These are phyloP conservation scores for Fulvia fulva DNA, from an alignment of 2,329 filamentous ascomycete species.

Conservation along the genomic window DNA sequence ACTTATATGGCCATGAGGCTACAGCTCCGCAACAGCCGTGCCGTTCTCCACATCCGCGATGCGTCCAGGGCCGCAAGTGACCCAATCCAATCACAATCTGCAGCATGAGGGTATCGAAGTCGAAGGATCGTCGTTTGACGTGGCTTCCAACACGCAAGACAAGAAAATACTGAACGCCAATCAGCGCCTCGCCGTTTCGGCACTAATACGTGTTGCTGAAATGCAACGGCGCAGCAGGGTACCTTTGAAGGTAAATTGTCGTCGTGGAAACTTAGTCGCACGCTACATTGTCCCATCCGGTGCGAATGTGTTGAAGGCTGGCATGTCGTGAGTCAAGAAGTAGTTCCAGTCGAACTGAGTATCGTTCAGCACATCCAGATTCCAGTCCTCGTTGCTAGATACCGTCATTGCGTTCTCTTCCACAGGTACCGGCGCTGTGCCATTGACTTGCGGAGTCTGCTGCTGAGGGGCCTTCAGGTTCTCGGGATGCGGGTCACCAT, in stretches of 20 bases:
- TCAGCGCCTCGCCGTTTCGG: background rate
- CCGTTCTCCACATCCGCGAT: background rate
- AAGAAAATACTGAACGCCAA: background rate
- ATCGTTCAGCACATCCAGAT: conserved; percentile 31
- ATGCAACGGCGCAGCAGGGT: too few species aligned
- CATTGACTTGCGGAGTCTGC: conserved; percentile 9
- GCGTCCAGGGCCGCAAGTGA: background rate
- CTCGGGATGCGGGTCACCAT: conserved; percentile 22
- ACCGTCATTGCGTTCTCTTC: conserved; percentile 21
- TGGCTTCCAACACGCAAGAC: too few species aligned
- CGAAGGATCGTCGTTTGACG: too few species aligned
- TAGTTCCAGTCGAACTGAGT: conserved; percentile 34
- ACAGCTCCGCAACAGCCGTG: background rate
- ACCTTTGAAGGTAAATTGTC: too few species aligned
- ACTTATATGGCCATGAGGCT: background rate
- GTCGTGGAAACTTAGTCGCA: too few species aligned
- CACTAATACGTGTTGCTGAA: too few species aligned
- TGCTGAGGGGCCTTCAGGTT: conserved; percentile 8
- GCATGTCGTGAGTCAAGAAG: conserved; percentile 31
- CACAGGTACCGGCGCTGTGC: conserved; percentile 3
- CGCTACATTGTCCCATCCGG: conserved; percentile 31
- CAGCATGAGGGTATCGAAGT: background rate
- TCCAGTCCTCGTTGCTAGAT: conserved; percentile 32
- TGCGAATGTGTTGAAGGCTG: conserved; percentile 30
- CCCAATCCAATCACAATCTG: background rate